Evolutionary conservation across 805 yeast species (phyloP), one percentile per base, ranked within the genome.

Genomic region (Wickerhamiella musiphila): DNA sequence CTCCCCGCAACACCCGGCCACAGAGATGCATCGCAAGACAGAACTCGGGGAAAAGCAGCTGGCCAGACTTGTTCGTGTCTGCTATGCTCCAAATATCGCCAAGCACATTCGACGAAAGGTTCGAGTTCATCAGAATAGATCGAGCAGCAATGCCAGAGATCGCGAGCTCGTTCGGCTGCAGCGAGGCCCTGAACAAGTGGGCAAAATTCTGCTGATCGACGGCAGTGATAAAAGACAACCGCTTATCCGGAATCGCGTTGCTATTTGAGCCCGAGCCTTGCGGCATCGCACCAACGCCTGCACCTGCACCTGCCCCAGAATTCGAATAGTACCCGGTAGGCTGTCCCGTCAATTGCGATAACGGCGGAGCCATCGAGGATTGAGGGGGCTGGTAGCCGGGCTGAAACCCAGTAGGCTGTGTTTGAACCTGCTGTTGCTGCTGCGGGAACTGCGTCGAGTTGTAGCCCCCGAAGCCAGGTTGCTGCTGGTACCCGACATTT

Each of bases 71-170:
- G 44, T 73, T 78, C 2, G 93, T 75, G 49, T 86, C 96, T n/a
- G 93, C 68, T 36, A 86, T 60, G 16, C 77, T 73, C 96, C 96
- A 86, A 38, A 86, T 77, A 44, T 71, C 81, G 3, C 86, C 86
- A 44, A 86, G 63, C 26, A 74, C 70, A 17, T 68, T 62, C 3
- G 93, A 82, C 26, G 70, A 61, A 33, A 86, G 61, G 5, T 81
- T 79, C 0, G 94, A 83, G 43, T 78, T 69, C 58, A 81, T 60
- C 44, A 86, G 61, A 37, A 86, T 74, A 39, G 71, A 73, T 43
- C 84, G 70, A 11, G 94, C 93, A 5, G 76, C 60, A 28, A 70
- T 74, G 8, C 63, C 62, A 11, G 47, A 28, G 21, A 58, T 35
- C 4, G 81, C 63, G 38, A 59, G 69, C 40, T 76, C 83, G n/a